Evolutionary conservation across 2,329 filamentous ascomycete genomes (phyloP), one percentile per base, ranked within the genome.

Genomic region (Penicillium sp.): DNA sequence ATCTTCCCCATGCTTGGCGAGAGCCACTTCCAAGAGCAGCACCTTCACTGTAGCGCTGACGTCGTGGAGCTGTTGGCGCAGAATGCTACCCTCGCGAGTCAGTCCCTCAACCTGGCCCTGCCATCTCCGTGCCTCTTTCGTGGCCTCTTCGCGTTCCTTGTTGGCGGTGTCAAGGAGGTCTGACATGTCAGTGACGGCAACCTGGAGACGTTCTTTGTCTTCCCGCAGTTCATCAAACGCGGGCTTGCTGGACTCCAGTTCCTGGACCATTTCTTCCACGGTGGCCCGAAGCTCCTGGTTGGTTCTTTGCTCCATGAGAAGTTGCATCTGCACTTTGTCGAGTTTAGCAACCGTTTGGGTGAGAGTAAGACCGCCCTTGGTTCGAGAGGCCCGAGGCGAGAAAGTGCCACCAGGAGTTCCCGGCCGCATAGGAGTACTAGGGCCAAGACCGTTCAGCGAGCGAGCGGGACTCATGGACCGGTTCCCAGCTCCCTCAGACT

Each of bases 21-120:
- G 82, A 60, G 94, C 85, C 47, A 89, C 78, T 67, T 95, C 91
- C 68, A 94, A 87, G 4, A 96, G 78, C 5, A 98, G 78, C 63
- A 95, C 84, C 66, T 95, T 94, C 54, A 96, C 81, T 67, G 98
- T 90, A 1, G 86, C 84, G 59, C 89, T 89, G 16, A 95, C 78
- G 66, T 97, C 93, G 27, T 91, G 86, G 7, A 97, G 76, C 65
- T 96, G 89, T 55, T 89, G 87, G 42, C 86, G 85, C 20, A 95
- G 74, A 31, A 96, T 87, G 50, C 86, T 84, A 26, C 80, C 77
- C 69, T 97, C 89, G 37, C 74, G 77, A 5, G 71, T 68, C 22
- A 77, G 67, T 14, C 79, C 79, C 48, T 78, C 77, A 45, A 89
- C 77, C 46, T 87, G 79, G n/a, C 80, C 80, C 63, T 93, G 84